Evolutionary conservation across 495 filamentous ascomycete species (phyloP).

Genomic region (Penicillium coprophilum): DNA sequence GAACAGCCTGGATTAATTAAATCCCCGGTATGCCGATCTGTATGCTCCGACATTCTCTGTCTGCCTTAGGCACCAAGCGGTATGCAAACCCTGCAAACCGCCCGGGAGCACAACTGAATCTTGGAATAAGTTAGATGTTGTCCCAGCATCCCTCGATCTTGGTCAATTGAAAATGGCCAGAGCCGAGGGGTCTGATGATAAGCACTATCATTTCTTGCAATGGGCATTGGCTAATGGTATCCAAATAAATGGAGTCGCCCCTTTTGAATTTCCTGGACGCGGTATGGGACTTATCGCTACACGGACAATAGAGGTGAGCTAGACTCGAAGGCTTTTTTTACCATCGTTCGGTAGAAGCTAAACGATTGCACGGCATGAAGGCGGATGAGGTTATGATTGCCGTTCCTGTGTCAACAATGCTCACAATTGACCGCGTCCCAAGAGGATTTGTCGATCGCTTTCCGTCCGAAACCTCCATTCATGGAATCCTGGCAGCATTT

Average conservation of each 20-base stretch:
- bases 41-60: too few species aligned
- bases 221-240: slow-evolving; percentile 23
- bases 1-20: too few species aligned
- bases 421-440: slow-evolving; percentile 60
- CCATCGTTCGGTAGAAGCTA: neutral
- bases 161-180: too few species aligned
- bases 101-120: too few species aligned
- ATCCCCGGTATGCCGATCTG: too few species aligned
- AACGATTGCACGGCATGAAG: slow-evolving; percentile 4
- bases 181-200: too few species aligned
- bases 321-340: neutral
- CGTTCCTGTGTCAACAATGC: slow-evolving; percentile 60
- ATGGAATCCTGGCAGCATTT: slow-evolving; percentile 64
- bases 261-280: slow-evolving; percentile 56
- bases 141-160: too few species aligned
- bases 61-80: too few species aligned
- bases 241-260: slow-evolving; percentile 54
- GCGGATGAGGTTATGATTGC: slow-evolving; percentile 47
- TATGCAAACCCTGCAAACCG: too few species aligned
- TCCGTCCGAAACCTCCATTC: slow-evolving; percentile 54
- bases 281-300: slow-evolving; percentile 71
- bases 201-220: too few species aligned
- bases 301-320: slow-evolving; percentile 50
- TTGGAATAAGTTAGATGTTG: too few species aligned
- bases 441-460: slow-evolving; percentile 36